Percentiles rank a stretch among this genome's conserved stretches.
phyloP scores from a whole-genome alignment of 202 grass and related monocot species.

The Cymbopogon flexuosus region DNA sequence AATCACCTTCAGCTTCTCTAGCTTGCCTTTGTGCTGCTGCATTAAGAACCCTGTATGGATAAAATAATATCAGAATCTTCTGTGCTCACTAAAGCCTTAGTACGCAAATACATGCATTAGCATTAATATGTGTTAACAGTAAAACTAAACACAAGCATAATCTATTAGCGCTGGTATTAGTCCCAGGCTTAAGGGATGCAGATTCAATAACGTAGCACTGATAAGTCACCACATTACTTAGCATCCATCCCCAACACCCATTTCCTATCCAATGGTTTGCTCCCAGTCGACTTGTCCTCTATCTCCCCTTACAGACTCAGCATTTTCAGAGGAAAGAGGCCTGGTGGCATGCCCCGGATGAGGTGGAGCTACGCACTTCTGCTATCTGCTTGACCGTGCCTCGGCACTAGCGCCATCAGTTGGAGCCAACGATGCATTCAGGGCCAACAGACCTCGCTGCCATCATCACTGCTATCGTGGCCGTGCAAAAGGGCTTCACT shows the following conservation, averaged over 20 bases:
- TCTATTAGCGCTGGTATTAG: background rate
- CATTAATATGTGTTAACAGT: background rate
- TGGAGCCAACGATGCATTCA: background rate
- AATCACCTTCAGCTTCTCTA: conserved; percentile 81
- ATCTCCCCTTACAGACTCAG: background rate
- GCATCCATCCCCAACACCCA: background rate
- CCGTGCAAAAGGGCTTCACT: background rate
- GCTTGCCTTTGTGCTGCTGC: conserved; percentile 76
- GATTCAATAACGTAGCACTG: background rate
- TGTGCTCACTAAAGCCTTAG: conserved; percentile 1
- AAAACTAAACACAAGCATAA: background rate
- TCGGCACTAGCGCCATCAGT: background rate
- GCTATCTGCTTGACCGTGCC: background rate
- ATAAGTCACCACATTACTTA: background rate
- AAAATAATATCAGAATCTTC: conserved; percentile 25
- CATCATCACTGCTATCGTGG: background rate
- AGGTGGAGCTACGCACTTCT: background rate
- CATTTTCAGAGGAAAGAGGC: background rate
- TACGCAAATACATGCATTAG: background rate
- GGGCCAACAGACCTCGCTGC: background rate
- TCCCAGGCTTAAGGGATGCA: background rate
- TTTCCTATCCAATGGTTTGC: background rate
- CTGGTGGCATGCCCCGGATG: background rate
- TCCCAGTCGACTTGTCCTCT: background rate
- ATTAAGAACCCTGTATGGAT: conserved; percentile 61